Conservation (phyloP, 164 flowering plant species). For the Litsea cubeba region DNA sequence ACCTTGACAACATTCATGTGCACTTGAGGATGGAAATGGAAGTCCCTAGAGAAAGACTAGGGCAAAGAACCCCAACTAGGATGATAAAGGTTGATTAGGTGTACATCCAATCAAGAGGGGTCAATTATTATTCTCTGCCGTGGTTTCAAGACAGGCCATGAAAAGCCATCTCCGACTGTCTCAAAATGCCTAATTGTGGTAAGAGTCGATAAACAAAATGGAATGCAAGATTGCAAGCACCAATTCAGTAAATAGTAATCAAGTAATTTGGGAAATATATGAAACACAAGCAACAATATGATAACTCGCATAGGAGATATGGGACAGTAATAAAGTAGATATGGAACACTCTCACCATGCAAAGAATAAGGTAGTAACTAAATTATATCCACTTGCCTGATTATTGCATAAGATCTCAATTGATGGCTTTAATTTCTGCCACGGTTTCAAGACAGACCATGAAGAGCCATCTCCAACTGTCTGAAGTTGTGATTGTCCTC, state of each 20-base stretch:
- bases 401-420: slow-evolving; percentile 94
- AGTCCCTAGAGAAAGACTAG: neutral
- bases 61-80: neutral
- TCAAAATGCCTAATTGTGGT: slow-evolving; percentile 1
- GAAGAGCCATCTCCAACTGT: slow-evolving; percentile 57
- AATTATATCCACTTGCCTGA: slow-evolving; percentile 43
- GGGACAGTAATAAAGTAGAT: neutral
- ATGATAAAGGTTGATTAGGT: neutral
- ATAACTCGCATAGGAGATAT: too few species aligned
- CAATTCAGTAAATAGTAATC: neutral
- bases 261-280: neutral
- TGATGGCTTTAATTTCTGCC: slow-evolving; percentile 74
- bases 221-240: neutral
- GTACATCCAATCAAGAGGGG: neutral
- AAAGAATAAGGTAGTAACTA: neutral
- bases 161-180: slow-evolving; percentile 52
- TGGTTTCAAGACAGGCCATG: slow-evolving; percentile 31
- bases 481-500: slow-evolving; percentile 46
- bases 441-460: slow-evolving; percentile 56
- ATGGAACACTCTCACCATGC: neutral
- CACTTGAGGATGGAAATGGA: neutral
- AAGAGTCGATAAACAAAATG: neutral
- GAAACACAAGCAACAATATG: too few species aligned
- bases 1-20: neutral
- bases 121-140: neutral